Evolutionary conservation across 352 stramenopile genomes (phyloP).

Genomic region (Globisporangium recalcitrans): DNA sequence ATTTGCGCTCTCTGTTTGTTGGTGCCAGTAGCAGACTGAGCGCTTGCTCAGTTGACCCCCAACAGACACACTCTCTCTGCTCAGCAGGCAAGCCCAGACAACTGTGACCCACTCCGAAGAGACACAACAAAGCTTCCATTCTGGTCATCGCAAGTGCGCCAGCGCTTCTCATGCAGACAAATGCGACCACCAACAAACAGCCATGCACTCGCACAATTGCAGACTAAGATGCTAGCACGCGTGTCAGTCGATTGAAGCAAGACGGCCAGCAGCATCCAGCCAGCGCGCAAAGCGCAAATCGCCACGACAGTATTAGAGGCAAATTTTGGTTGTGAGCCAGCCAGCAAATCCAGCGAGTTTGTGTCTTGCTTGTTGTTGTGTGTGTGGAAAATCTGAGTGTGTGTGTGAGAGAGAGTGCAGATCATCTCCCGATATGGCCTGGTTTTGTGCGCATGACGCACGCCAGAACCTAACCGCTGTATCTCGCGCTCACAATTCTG

Average conservation of each 20-base stretch:
- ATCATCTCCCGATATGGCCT: too few species aligned
- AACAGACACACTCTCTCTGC: neutral
- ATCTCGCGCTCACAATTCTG: too few species aligned
- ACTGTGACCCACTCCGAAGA: neutral
- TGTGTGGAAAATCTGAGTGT: neutral
- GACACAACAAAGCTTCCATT: neutral
- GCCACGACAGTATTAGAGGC: neutral
- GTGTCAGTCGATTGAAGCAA: neutral
- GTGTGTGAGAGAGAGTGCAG: too few species aligned
- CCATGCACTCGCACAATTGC: neutral
- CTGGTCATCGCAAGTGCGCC: neutral
- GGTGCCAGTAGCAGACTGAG: neutral
- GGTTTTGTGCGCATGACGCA: too few species aligned
- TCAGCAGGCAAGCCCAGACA: neutral
- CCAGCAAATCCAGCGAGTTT: neutral
- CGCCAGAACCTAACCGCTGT: neutral
- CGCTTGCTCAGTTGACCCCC: neutral
- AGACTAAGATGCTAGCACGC: neutral
- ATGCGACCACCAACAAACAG: neutral
- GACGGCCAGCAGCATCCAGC: neutral
- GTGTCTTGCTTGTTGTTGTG: neutral
- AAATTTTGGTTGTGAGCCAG: neutral
- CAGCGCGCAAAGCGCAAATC: neutral
- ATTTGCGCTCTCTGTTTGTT: neutral
- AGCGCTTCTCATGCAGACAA: too few species aligned